Conservation (phyloP, 2,329 filamentous ascomycete genomes). For the Exophiala viscosa region DNA sequence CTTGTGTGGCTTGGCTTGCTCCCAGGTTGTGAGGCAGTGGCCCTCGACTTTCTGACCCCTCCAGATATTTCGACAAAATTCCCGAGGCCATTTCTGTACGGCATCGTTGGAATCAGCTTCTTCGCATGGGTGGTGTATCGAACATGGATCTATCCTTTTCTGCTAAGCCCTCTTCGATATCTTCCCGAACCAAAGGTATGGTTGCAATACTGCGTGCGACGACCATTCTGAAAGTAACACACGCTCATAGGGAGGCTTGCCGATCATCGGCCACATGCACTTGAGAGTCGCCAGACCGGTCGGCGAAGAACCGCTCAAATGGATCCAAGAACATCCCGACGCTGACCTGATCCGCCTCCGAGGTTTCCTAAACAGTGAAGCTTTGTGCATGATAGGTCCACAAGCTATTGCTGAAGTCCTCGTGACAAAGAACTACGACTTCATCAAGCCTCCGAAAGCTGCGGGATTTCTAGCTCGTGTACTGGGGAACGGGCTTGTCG, state of each 20-base stretch:
- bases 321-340: conserved; percentile 46
- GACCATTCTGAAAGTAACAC: background rate
- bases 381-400: conserved; percentile 45
- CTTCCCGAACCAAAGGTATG: background rate
- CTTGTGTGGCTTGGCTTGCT: too few relatives aligned
- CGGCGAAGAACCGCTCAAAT: conserved; percentile 26
- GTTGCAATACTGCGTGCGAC: background rate
- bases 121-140: background rate
- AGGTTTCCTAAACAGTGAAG: conserved; percentile 42
- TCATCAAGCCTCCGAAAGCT: conserved; percentile 2
- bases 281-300: background rate
- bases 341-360: conserved; percentile 48
- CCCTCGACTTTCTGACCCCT: background rate
- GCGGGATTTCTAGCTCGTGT: background rate
- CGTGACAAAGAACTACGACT: background rate
- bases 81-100: too few relatives aligned
- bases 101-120: background rate
- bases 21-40: too few relatives aligned
- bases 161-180: background rate
- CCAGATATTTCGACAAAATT: background rate
- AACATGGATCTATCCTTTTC: background rate
- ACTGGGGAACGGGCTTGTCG: conserved; percentile 2
- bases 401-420: conserved; percentile 47
- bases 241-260: background rate
- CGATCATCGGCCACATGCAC: background rate